Conservation (phyloP, 345 rosid genomes). For the Populus davidiana region DNA sequence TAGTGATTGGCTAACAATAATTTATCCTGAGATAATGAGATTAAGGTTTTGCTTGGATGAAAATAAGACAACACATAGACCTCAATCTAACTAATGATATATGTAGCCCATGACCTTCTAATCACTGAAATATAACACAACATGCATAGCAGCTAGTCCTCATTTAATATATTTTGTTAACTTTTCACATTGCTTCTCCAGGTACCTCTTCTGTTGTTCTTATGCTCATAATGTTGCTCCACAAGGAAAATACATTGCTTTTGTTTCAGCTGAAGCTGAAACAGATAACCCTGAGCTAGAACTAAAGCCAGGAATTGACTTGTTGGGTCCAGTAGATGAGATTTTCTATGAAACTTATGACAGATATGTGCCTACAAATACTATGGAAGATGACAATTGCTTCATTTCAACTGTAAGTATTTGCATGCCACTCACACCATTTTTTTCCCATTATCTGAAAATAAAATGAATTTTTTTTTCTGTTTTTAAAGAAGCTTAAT, state of each 20-base stretch:
- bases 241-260: conserved; percentile 86
- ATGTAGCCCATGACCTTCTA: background rate
- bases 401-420: conserved; percentile 73
- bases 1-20: background rate
- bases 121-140: too few relatives aligned
- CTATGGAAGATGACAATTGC: conserved; percentile 56
- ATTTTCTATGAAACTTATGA: conserved; percentile 79
- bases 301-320: conserved; percentile 76
- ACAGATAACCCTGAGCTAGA: conserved; percentile 75
- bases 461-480: background rate
- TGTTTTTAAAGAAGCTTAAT: too few relatives aligned
- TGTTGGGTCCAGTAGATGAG: conserved; percentile 73
- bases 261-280: conserved; percentile 90
- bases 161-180: background rate
- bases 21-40: background rate
- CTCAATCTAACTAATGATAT: too few relatives aligned
- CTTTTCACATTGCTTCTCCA: conserved; percentile 12
- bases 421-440: background rate
- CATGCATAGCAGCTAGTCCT: too few relatives aligned
- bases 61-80: too few relatives aligned
- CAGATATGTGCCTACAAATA: conserved; percentile 64
- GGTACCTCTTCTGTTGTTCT: conserved; percentile 96
- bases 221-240: conserved; percentile 94
- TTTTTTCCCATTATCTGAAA: background rate
- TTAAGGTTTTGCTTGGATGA: background rate